Conservation (phyloP, 2,329 filamentous ascomycete genomes). For the Trichophyton equinum region DNA sequence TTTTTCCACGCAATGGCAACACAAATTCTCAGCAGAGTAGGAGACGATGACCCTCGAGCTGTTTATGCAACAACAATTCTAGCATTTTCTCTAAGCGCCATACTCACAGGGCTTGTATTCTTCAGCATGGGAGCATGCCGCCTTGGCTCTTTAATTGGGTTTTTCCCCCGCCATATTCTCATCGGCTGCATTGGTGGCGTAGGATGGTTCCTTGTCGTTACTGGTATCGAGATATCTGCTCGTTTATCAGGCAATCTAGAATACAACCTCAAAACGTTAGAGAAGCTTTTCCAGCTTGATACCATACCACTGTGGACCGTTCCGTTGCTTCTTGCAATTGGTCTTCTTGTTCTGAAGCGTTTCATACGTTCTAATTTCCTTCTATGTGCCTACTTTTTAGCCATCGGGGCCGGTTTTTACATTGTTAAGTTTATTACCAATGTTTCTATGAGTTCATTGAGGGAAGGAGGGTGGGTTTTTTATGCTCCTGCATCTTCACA, state of each 20-base stretch:
- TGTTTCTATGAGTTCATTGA: constrained; percentile 54
- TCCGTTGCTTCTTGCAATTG: constrained; percentile 62
- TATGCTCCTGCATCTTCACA: constrained; percentile 69
- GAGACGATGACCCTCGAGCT: constrained; percentile 66
- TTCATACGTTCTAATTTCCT: constrained; percentile 72
- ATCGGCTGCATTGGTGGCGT: constrained; percentile 97
- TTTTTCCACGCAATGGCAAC: constrained; percentile 99
- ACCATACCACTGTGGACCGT: constrained; percentile 73
- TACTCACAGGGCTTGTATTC: constrained; percentile 84
- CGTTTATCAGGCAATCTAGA: constrained; percentile 73
- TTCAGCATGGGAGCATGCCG: constrained; percentile 78
- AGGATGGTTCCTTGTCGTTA: constrained; percentile 84
- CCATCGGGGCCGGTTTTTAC: constrained; percentile 53
- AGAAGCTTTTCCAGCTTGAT: constrained; percentile 58
- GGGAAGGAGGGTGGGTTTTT: constrained; percentile 79
- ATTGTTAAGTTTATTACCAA: constrained; percentile 40
- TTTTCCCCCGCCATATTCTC: constrained; percentile 90
- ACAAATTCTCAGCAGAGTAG: constrained; percentile 67
- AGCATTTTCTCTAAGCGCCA: constrained; percentile 76
- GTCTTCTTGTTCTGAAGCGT: constrained; percentile 64
- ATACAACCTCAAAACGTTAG: constrained; percentile 64
- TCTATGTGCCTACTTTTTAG: constrained; percentile 74
- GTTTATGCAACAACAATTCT: constrained; percentile 91
- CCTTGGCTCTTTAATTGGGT: constrained; percentile 85
- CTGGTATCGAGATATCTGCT: constrained; percentile 86